Conservation (phyloP, 2,329 filamentous ascomycete species). For the Penicillium sp. region DNA sequence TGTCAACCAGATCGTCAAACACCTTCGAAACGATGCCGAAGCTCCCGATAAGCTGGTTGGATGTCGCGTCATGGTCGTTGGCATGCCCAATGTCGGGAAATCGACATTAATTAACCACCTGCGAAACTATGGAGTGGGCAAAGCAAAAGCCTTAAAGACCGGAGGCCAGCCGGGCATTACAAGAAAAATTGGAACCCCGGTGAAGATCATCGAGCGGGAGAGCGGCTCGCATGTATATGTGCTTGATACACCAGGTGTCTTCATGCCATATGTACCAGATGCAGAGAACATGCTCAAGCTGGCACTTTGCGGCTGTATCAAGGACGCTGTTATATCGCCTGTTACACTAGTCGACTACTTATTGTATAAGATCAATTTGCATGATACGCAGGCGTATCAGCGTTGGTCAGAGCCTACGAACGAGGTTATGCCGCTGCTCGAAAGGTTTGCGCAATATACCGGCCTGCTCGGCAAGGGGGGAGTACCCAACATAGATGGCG, state of each 20-base stretch:
- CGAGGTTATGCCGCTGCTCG: conserved; percentile 71
- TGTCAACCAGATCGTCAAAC: conserved; percentile 32
- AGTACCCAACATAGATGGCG: conserved; percentile 64
- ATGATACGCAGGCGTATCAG: conserved; percentile 61
- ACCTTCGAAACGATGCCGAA: conserved; percentile 30
- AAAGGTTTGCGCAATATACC: conserved; percentile 67
- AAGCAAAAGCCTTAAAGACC: conserved; percentile 72
- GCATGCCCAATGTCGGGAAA: conserved; percentile 98
- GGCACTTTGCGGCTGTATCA: conserved; percentile 85
- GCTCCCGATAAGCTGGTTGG: conserved; percentile 62
- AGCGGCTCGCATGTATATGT: conserved; percentile 69
- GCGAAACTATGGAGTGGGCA: conserved; percentile 64
- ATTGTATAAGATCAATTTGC: conserved; percentile 75
- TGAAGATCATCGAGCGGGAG: conserved; percentile 69
- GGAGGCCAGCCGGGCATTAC: conserved; percentile 89
- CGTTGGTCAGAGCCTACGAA: conserved; percentile 73
- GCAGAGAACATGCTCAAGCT: conserved; percentile 91
- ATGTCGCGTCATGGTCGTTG: conserved; percentile 81
- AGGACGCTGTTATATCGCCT: conserved; percentile 77
- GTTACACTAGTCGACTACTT: conserved; percentile 85
- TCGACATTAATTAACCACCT: conserved; percentile 89
- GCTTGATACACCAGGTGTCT: conserved; percentile 91
- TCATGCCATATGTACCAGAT: conserved; percentile 84
- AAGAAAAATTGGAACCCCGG: conserved; percentile 74
- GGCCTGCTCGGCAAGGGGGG: conserved; percentile 76